A percentile compares a stretch with the other conserved stretches of the same genome.
Evolutionary conservation across 768 basidiomycete species (phyloP).

Genomic region (Rhodotorula diobovata): DNA sequence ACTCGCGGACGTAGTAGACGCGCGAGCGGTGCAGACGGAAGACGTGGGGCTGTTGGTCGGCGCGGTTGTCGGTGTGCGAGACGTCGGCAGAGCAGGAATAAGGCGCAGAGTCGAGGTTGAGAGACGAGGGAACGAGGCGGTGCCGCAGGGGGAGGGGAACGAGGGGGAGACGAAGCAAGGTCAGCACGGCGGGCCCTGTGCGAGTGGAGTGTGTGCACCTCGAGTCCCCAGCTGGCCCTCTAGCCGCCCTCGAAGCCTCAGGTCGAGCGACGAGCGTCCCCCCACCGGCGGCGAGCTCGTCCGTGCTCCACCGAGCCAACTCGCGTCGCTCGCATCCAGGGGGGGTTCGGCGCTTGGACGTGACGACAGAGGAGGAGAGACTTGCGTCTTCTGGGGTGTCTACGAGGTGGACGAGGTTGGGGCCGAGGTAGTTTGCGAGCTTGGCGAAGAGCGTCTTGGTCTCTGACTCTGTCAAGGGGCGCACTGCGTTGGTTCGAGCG

Average conservation of each 20-base stretch:
- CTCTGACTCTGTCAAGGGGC: slow-evolving; percentile 93
- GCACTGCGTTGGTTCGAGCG: slow-evolving; percentile 55
- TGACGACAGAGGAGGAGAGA: not conserved
- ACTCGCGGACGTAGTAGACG: slow-evolving; percentile 93
- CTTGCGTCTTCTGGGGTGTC: slow-evolving; percentile 36
- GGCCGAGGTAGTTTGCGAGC: slow-evolving; percentile 95
- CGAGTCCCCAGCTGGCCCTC: too few relatives aligned
- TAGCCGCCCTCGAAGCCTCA: too few relatives aligned
- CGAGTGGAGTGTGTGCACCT: not conserved
- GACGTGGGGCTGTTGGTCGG: slow-evolving; percentile 30
- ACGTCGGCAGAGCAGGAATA: too few relatives aligned
- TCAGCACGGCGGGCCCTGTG: not conserved
- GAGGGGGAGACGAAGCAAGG: too few relatives aligned
- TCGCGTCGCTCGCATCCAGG: not conserved
- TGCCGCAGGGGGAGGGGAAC: not conserved
- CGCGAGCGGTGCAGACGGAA: slow-evolving; percentile 86
- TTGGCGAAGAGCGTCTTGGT: slow-evolving; percentile 94
- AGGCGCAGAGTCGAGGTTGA: too few relatives aligned
- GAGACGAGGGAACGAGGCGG: too few relatives aligned
- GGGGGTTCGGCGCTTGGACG: too few relatives aligned
- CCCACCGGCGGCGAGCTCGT: not conserved
- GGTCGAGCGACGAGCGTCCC: too few relatives aligned
- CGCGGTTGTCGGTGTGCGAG: not conserved
- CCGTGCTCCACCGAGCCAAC: not conserved
- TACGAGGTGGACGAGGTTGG: slow-evolving; percentile 74